phyloP scores from a whole-genome alignment of 2,329 filamentous ascomycete genomes.

The Talaromyces marneffei region DNA sequence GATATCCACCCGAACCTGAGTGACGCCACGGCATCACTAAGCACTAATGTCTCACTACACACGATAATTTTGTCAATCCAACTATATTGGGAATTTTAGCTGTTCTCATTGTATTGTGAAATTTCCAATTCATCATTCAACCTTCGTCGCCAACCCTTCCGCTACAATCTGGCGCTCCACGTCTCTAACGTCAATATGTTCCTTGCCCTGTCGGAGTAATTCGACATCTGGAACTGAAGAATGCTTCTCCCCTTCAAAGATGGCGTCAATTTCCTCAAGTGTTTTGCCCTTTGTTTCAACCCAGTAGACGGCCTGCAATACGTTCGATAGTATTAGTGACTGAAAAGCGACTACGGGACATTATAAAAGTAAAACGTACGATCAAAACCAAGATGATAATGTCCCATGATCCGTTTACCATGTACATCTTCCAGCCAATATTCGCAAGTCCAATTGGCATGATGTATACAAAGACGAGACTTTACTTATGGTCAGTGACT shows the following conservation, averaged over 20 bases:
- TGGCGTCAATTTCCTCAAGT: constrained; percentile 29
- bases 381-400: constrained; percentile 32
- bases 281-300: constrained; percentile 28
- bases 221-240: constrained; percentile 14
- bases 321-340: background rate
- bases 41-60: background rate
- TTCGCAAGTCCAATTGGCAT: constrained; percentile 40
- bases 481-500: constrained; percentile 5
- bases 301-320: constrained; percentile 14
- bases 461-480: constrained; percentile 36
- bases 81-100: background rate
- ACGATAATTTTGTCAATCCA: background rate
- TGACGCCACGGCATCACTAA: background rate
- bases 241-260: constrained; percentile 21
- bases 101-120: background rate
- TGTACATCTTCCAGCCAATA: constrained; percentile 46
- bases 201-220: constrained; percentile 11
- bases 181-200: constrained; percentile 6
- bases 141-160: background rate
- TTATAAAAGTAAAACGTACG: constrained; percentile 20
- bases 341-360: background rate
- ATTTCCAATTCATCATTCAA: background rate
- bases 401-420: constrained; percentile 44
- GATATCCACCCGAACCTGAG: background rate
- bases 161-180: constrained; percentile 13